Evolutionary conservation across 2,329 filamentous ascomycete genomes (phyloP), one percentile per base, ranked within the genome.

Genomic region (Huntiella savannae): DNA sequence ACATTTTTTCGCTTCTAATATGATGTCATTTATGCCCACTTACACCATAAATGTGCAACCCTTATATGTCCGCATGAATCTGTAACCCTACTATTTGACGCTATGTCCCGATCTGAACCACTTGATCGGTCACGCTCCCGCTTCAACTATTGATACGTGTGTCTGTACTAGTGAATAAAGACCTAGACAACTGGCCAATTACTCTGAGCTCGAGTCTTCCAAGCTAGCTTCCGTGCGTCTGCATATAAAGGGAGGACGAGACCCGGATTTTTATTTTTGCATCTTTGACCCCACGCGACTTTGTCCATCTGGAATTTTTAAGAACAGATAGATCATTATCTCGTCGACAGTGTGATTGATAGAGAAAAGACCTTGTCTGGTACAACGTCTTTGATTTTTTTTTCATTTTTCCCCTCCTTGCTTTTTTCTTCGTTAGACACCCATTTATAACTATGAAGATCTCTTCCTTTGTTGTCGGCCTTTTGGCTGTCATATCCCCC

Each of bases 401-500:
- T 41, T 22, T n/a, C n/a, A n/a, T 19, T 16, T 41, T 32, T 43
- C 40, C 12, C n/a, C 40, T n/a, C 32, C 19, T 10, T 32, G 7
- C 5, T 15, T 43, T 28, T 28, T 28, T 28, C 22, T 28, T 28
- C 22, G 22, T 28, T 28, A 28, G 7, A 28, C 22, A 28, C 8
- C 22, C 22, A 28, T 28, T 28, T 28, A 7, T 28, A 7, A 10
- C 22, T 28, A 92, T 92, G 84, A 86, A 72, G 71, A 64, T 77
- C 55, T 68, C 74, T 49, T 64, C 77, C 54, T 64, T 82, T 55
- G 70, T 79, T 45, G 57, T 88, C 54, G 69, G 82, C 61, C 70
- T 88, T 50, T 63, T 83, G 61, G 74, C 75, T 64, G 63, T 80
- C 54, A 63, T 85, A 53, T 73, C 72, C 50, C 70, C 76, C 35